A percentile compares a stretch with the other conserved stretches of the same genome.
phyloP scores from a whole-genome alignment of 2,329 filamentous ascomycete species.

The Zymoseptoria tritici region DNA sequence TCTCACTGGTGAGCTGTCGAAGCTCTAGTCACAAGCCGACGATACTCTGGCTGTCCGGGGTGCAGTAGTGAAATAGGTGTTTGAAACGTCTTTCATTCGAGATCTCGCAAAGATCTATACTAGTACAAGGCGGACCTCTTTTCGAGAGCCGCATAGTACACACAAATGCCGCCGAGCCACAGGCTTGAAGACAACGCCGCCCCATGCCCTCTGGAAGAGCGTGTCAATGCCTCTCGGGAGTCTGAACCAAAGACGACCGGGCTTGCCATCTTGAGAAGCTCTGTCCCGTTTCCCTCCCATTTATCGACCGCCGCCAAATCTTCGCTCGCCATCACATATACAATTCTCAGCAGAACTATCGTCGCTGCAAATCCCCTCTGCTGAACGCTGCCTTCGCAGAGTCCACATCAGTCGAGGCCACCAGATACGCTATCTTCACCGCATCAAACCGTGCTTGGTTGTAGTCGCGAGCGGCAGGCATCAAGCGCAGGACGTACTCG shows the following conservation, averaged over 20 bases:
- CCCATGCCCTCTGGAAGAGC: not conserved
- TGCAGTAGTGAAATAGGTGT: not conserved
- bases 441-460: constrained; percentile 60
- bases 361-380: not conserved
- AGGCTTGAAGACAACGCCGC: not conserved
- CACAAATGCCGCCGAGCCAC: not conserved
- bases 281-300: not conserved
- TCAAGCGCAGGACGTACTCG: constrained; percentile 42
- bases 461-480: constrained; percentile 67
- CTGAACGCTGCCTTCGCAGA: not conserved
- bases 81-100: not conserved
- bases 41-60: not conserved
- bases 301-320: not conserved
- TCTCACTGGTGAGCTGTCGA: no score
- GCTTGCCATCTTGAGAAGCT: not conserved
- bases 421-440: constrained; percentile 62
- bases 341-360: not conserved
- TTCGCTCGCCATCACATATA: not conserved
- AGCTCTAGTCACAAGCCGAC: no score
- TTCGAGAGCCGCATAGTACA: not conserved
- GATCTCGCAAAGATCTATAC: not conserved
- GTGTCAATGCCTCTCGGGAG: not conserved
- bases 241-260: not conserved
- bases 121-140: not conserved
- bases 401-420: constrained; percentile 44